Evolutionary conservation across 495 filamentous ascomycete genomes (phyloP), one percentile per base, ranked within the genome.

Genomic region (Aspergillus steynii): DNA sequence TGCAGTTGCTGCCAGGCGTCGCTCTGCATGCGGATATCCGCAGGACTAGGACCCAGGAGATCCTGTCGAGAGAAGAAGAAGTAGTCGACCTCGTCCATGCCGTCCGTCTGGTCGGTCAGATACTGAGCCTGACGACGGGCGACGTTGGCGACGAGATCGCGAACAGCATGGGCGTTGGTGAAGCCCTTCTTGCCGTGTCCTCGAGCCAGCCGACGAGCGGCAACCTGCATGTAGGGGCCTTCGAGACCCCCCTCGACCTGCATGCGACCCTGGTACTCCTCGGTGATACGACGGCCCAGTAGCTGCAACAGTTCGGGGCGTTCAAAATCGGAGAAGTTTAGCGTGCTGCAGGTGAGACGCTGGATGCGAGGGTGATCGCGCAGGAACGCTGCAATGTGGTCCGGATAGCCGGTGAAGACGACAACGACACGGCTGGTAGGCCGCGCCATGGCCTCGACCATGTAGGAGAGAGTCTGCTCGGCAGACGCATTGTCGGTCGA

Each of bases 341-440:
- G 62, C 9, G 74, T 70, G 31, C 83, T 73, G 88, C 63, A 90
- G 78, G 5, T 67, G 12, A 86, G 82, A 55, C 86, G 88, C 2
- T 83, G 73, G 15, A 90, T 71, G 6, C 87, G 86, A 4, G 87
- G 86, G 54, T 89, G 89, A 60, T 89, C 85, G 3, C 80, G 81
- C 56, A 88, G 88, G 71, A 90, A 89, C 20, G 74, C 72, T 66
- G 89, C 85, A 85, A 90, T 89, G 60, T 88, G 76, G 61, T 86
- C 82, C 49, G 78, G 77, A 69, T 89, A 88, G 1, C 88, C 88
- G 2, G 86, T 86, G 10, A 90, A 79, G 15, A 91, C 80, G 59
- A 90, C 86, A 0, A 86, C 81, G 4, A 90, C 70, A 64, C 87
- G 86, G 5, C 87, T 87, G 4, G 74, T 79, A 15, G 82, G 68